Evolutionary conservation across 495 filamentous ascomycete genomes (phyloP), one percentile per base, ranked within the genome.

Genomic region (Penicillium soppii): DNA sequence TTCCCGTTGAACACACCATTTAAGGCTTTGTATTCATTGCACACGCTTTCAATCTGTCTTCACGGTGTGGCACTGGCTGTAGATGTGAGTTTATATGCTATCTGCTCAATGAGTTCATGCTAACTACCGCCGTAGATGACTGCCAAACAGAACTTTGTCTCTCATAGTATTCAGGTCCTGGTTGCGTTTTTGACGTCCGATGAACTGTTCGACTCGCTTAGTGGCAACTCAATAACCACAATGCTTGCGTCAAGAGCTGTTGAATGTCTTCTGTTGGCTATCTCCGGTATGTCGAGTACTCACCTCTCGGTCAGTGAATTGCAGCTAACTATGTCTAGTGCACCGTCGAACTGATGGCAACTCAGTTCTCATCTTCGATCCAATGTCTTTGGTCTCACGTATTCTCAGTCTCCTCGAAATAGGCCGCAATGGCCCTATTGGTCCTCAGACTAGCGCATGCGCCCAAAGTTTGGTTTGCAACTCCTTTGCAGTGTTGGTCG

Each of bases 1-100:
- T 91, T 92, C 55, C 87, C 88, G 3, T 70, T 81, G 8, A 75
- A 79, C 10, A 83, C 85, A 37, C 88, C 89, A 5, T 92, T 83
- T 66, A 86, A 85, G 47, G 82, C 82, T 4, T 67, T 92, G 4
- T 95, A 95, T 68, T 88, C 85, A 8, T 65, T 90, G 1, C 77
- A 86, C 59, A 80, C 84, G 7, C 70, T 95, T 23, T 74, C 70
- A 40, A 66, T 52, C 22, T 81, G 66, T 63, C 72, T 83, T 42
- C 66, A 73, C 21, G 75, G 74, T 27, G 70, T 77, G 59, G 57
- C 62, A 27, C 32, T 68, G 7, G 67, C 44, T 10, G 44, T 25
- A 69, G 59, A 76, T 77, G 61, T 27, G 2, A 39, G 45, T 22
- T 5, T 37, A 3, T 13, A 37, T 41, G 20, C 25, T 50, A n/a